Evolutionary conservation across 148 eudicot genomes (phyloP), one percentile per base, ranked within the genome.

Genomic region (Polygonum aviculare): DNA sequence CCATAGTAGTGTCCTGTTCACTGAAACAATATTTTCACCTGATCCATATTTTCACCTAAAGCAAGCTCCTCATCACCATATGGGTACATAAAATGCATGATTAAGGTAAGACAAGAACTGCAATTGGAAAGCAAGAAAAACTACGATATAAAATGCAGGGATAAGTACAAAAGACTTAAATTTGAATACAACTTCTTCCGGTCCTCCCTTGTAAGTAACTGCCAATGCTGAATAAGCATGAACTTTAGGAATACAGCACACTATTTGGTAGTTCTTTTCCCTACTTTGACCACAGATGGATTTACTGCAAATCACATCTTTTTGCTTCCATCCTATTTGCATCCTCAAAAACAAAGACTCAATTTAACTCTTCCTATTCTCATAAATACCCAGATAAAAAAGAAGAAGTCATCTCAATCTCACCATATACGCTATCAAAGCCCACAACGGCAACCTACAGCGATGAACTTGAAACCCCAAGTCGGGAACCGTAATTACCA

Each of bases 21-120:
- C 39, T 39, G 14, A 62, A 62, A 19, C 33, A 62, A 26, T 31
- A 33, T 63, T 63, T 63, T 33, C 86, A 74, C 97, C 98, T 94
- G 95, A 81, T 95, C 98, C 65, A 94, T 83, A 83, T 94, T 97
- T 85, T 94, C 97, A 83, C 88, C 88, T 16, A 88, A 77, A 77
- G 97, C 90, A 82, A 94, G 97, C 77, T 94, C 98, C 80, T 94
- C 98, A 74, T 90, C 97, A 51, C 97, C 97, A 79, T 94, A 94
- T 26, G 98, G 98, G 78, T 85, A 88, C 85, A 97, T 94, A 77
- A 49, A 77, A 73, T 19, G 72, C 36, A 74, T 55, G 40, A 39
- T 63, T 63, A 63, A 21, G 18, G 69, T 63, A 26, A 63, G 69
- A 26, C 15, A 31, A 12, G 35, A 54, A 33, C 11, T 63, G 15